These are phyloP conservation scores for Eucalyptus virginea DNA, from an alignment of 345 rosid genomes.

Conservation along the genomic window DNA sequence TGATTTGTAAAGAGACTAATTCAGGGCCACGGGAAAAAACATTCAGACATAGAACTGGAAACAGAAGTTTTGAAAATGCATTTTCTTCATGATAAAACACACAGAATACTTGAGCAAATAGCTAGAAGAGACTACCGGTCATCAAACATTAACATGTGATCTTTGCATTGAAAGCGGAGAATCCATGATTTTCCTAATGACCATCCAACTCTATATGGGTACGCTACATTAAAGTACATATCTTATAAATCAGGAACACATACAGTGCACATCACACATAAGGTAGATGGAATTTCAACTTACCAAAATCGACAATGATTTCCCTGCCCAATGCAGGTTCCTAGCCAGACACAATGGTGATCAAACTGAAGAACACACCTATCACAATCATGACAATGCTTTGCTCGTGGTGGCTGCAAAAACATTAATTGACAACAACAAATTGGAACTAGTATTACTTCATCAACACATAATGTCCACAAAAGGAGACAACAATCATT, in stretches of 20 bases:
- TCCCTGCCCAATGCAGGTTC: conserved; percentile 88
- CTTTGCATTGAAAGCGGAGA: background rate
- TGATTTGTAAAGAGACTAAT: background rate
- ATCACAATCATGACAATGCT: conserved; percentile 97
- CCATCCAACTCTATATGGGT: background rate
- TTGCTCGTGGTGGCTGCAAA: conserved; percentile 72
- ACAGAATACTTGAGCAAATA: background rate
- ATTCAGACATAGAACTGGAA: background rate
- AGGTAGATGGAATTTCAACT: conserved; percentile 1
- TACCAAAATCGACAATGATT: conserved; percentile 97
- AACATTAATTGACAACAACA: background rate
- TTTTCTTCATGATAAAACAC: background rate
- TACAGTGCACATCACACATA: background rate
- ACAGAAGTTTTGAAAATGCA: background rate
- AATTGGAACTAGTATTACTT: background rate
- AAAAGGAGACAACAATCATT: background rate
- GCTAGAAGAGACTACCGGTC: background rate
- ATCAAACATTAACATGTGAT: background rate
- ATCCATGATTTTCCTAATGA: background rate
- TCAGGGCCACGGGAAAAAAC: background rate
- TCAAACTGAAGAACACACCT: conserved; percentile 98
- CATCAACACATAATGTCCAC: background rate
- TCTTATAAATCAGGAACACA: background rate
- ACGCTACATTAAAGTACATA: background rate
- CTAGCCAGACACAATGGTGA: conserved; percentile 99